Base-by-base conservation (phyloP, 192 early-diverging fungal genomes). In the Podila horticola region DNA sequence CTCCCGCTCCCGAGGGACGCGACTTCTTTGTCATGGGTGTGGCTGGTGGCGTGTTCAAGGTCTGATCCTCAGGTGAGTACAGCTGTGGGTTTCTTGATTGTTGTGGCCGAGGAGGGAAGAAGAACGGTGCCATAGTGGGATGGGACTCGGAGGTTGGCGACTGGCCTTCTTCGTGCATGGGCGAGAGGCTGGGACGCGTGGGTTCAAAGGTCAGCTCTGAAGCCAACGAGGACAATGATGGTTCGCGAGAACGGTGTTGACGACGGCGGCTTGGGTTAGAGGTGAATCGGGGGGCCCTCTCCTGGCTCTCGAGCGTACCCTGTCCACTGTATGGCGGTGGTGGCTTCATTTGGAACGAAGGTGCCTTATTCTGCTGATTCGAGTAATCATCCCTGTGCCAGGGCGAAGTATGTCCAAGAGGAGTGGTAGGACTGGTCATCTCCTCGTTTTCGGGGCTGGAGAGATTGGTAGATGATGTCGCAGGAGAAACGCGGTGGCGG, bases 181-280 rank as follows among this genome's bases (percentile, higher is more conserved):
- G 71, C 12, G 77, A 81, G n/a, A 81, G 34, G 55, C 71, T 73
- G 5, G 71, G 36, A 17, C 62, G 29, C 9, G 69, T 79, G 11
- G 77, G 77, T 34, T 81, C 77, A 55, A 81, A 81, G 4, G 77
- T 73, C 55, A 81, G 17, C 57, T 81, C 77, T 0, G 77, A 81
- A 6, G 77, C 77, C 11, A 81, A 41, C 0, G 67, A 66, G 4
- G 77, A 81, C 13, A 81, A 49, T 19, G 77, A 81, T 19, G 71
- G 77, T 57, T 81, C 77, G 0, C 77, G 66, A 1, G 77, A 81
- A 1, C 77, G 71, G 48, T 81, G 71, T 17, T 73, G 71, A 30
- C 71, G 77, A 29, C 71, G 71, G 15, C 62, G 62, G 24, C 7
- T 66, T 34, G 48, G 28, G 59, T 19, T 12, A n/a, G 52, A 63